Conservation (phyloP, 2,329 filamentous ascomycete genomes). For the Beauveria sp. region DNA sequence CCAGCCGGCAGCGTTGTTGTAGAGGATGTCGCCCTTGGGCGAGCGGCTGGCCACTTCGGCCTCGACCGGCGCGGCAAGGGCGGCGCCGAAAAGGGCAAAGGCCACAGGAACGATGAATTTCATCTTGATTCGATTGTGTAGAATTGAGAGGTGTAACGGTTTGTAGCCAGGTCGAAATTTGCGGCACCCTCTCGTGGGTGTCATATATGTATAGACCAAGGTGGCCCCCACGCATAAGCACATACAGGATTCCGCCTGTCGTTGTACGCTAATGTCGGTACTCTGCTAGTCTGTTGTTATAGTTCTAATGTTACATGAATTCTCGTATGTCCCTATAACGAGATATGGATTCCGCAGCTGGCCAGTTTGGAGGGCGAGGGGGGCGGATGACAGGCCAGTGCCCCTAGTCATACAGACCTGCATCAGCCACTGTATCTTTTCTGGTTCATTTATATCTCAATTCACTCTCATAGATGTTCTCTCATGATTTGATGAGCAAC, state of each 20-base stretch:
- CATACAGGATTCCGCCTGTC: not conserved
- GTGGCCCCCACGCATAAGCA: not conserved
- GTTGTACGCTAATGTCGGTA: not conserved
- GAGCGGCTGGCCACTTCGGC: not conserved
- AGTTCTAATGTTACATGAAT: not conserved
- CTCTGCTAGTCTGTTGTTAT: not conserved
- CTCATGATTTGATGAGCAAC: too few relatives aligned
- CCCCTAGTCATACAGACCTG: not conserved
- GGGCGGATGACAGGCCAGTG: not conserved
- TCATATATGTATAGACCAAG: not conserved
- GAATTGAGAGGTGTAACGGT: not conserved
- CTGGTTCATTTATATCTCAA: too few relatives aligned
- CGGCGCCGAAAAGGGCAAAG: conserved; percentile 11
- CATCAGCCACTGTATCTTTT: not conserved
- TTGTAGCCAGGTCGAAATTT: not conserved
- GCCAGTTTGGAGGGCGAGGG: not conserved
- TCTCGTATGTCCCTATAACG: not conserved
- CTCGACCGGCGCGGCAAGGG: conserved; percentile 10
- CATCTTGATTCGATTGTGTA: not conserved
- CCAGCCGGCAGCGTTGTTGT: too few relatives aligned
- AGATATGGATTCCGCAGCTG: not conserved
- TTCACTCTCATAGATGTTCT: too few relatives aligned
- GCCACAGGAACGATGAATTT: conserved; percentile 8
- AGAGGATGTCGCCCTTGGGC: too few relatives aligned
- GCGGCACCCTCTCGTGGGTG: not conserved